A percentile compares a stretch with the other conserved stretches of the same genome.
These are phyloP conservation scores for Monosporascus sp. DNA, from an alignment of 2,329 filamentous ascomycete genomes.

Conservation along the genomic window DNA sequence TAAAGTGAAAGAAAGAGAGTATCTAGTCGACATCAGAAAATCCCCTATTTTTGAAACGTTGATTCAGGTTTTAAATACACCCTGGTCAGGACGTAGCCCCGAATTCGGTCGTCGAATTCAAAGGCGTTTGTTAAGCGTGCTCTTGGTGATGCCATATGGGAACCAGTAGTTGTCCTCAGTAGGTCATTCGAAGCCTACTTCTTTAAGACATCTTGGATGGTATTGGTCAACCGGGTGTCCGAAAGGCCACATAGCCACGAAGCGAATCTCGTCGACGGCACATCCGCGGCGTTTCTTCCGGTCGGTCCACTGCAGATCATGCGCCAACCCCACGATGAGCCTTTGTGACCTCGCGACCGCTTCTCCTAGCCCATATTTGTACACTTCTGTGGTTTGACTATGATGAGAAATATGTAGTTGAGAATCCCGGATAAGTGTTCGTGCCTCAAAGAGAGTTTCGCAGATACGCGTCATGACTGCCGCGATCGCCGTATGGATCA, in stretches of 20 bases:
- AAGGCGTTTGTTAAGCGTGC: no score
- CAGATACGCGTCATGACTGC: conserved; percentile 21
- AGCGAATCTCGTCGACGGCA: conserved; percentile 2
- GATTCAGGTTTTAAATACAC: no score
- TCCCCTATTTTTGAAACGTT: no score
- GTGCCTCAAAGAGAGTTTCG: conserved; percentile 1
- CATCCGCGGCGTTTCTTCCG: conserved; percentile 3
- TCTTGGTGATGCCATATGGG: not conserved
- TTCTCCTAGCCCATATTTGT: not conserved
- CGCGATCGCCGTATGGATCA: conserved; percentile 20
- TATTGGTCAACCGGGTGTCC: not conserved
- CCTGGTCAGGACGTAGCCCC: no score
- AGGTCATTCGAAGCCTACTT: not conserved
- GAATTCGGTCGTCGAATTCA: no score
- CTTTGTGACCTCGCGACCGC: not conserved
- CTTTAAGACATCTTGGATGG: not conserved
- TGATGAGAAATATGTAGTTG: not conserved
- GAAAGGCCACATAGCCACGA: conserved; percentile 5
- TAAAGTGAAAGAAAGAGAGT: no score
- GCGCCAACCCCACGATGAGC: not conserved
- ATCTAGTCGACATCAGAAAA: no score
- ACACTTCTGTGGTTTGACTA: not conserved
- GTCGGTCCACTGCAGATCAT: conserved; percentile 2
- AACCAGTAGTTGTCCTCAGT: not conserved
- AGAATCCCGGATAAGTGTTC: not conserved